Base-by-base conservation (phyloP, 139 green algal species). In the Chloropicon primus region DNA sequence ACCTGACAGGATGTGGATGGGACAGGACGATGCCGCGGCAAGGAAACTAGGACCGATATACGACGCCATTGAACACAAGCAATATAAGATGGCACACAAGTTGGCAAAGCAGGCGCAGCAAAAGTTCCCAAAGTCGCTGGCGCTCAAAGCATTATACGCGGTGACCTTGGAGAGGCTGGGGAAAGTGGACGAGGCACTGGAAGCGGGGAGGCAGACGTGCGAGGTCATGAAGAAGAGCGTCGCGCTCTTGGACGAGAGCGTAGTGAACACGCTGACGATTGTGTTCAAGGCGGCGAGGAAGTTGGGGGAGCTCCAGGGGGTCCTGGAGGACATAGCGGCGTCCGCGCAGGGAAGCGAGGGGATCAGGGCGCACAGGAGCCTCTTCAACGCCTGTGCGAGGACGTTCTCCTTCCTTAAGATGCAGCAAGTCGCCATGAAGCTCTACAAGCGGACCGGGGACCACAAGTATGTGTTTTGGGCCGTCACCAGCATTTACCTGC, bases 401-500 rank as follows among this genome's bases (percentile, higher is more conserved):
- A 72, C 5, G 1, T 76, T 54, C 26, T 26, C 24, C 25, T 80
- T 80, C 26, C 5, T 75, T 1, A 75, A 80, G 26, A 26, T 54
- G 71, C 54, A 76, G 24, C 54, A 76, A 62, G 26, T 26, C 54
- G 77, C 54, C 24, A 80, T 80, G 77, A 76, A 76, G 77, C 54
- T 76, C 25, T 80, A 76, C 25, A 75, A 29, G 77, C 2, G 23
- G 24, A 76, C 53, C 54, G 3, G 24, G 24, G 71, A 80, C 26
- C 2, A 72, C 25, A 77, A 29, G 27, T 26, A 81, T 26, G 10
- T 81, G 22, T 53, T 81, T 1, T 62, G 72, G 53, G 78, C 72
- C 5, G 27, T 53, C 24, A 27, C 22, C 23, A 41, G 22, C 21
- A 77, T 72, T 5, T 41, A 77, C 26, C 17, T 76, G 72, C 72